A percentile compares a stretch with the other conserved stretches of the same genome.
These are phyloP conservation scores for Metschnikowia shivogae DNA, from an alignment of 805 yeast species.

Conservation along the genomic window DNA sequence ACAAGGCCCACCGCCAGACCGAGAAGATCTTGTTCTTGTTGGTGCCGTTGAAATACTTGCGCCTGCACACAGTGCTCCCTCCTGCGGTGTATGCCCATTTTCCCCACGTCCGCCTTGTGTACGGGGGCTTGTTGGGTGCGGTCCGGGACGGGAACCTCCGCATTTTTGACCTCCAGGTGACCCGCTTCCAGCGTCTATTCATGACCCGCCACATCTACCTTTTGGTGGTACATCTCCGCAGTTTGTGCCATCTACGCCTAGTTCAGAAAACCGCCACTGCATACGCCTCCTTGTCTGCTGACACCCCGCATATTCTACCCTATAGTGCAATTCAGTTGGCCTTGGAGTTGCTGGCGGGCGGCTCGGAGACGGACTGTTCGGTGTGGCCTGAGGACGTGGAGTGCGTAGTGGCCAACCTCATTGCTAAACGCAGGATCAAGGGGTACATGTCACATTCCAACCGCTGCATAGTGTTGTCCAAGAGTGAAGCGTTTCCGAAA, in stretches of 20 bases:
- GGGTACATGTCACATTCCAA: conserved; percentile 82
- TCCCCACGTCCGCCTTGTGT: conserved; percentile 41
- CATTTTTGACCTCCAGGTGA: conserved; percentile 45
- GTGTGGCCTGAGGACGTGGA: conserved; percentile 54
- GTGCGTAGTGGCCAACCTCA: conserved; percentile 63
- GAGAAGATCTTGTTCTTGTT: conserved; percentile 54
- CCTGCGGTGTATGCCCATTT: conserved; percentile 34
- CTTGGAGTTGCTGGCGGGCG: conserved; percentile 23
- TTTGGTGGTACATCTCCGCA: conserved; percentile 49
- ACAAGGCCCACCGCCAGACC: conserved; percentile 22
- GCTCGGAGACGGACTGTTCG: background rate
- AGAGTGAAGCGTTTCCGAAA: conserved; percentile 65
- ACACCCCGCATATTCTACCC: conserved; percentile 32
- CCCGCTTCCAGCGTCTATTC: conserved; percentile 45
- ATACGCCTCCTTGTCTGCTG: conserved; percentile 20
- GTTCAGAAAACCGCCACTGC: conserved; percentile 36
- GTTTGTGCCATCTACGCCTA: conserved; percentile 47
- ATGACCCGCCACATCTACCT: conserved; percentile 60
- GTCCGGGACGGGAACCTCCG: conserved; percentile 52
- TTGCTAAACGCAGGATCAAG: conserved; percentile 56
- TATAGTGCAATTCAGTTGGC: conserved; percentile 43
- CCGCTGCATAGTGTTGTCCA: conserved; percentile 70
- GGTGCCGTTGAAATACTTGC: conserved; percentile 59
- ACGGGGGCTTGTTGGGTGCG: conserved; percentile 46
- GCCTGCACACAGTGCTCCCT: conserved; percentile 45